phyloP scores from a whole-genome alignment of 1,284 basidiomycete genomes.

The Sporisorium exsertum region DNA sequence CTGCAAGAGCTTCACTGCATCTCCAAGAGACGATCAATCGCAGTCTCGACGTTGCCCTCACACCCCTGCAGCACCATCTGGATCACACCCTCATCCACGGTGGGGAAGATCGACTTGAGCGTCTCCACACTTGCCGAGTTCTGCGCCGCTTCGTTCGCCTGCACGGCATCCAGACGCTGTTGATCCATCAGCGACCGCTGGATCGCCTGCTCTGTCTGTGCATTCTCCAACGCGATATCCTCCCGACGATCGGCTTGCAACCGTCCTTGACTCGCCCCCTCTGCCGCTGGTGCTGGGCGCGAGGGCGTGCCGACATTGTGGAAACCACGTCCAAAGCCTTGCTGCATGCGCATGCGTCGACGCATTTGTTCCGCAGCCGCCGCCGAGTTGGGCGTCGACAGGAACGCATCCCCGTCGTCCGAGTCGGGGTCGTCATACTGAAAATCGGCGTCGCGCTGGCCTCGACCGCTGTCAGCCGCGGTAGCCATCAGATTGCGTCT shows the following conservation, averaged over 20 bases:
- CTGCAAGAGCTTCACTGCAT: slow-evolving; percentile 43
- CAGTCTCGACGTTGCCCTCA: slow-evolving; percentile 56
- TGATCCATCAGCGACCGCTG: slow-evolving; percentile 45
- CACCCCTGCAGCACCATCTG: slow-evolving; percentile 60
- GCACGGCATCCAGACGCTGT: slow-evolving; percentile 14
- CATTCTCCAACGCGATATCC: slow-evolving; percentile 26
- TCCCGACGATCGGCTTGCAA: slow-evolving; percentile 23
- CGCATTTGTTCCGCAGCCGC: slow-evolving; percentile 31
- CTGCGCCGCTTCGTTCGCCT: slow-evolving; percentile 41
- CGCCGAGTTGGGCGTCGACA: slow-evolving; percentile 24
- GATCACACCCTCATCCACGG: slow-evolving; percentile 55
- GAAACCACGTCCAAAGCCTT: slow-evolving; percentile 28
- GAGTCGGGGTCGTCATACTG: slow-evolving; percentile 23
- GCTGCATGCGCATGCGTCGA: slow-evolving; percentile 44
- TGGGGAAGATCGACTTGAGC: slow-evolving; percentile 61
- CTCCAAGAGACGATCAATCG: slow-evolving; percentile 62
- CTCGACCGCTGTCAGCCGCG: background rate
- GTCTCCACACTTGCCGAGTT: slow-evolving; percentile 54
- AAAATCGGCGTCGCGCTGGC: slow-evolving; percentile 28
- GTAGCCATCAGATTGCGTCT: slow-evolving; percentile 45
- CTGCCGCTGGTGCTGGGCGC: slow-evolving; percentile 4
- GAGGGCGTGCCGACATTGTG: slow-evolving; percentile 14
- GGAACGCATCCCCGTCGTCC: background rate
- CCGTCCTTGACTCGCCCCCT: background rate
- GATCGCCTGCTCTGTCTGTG: slow-evolving; percentile 46